Evolutionary conservation across 2,329 filamentous ascomycete species (phyloP).

Genomic region (Hypomyces rosellus): DNA sequence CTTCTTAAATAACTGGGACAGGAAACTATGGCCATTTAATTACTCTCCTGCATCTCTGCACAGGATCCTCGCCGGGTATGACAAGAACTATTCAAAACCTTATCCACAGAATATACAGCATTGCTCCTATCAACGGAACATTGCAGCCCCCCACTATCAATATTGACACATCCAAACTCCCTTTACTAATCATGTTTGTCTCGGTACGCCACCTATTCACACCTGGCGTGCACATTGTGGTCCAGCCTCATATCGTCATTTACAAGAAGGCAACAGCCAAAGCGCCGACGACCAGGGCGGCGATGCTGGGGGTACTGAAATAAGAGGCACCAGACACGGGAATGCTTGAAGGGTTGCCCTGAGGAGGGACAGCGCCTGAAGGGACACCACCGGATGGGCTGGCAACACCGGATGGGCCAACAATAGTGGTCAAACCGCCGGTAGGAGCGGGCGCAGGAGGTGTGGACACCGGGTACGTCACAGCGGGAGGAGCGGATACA

Average conservation of each 20-base stretch:
- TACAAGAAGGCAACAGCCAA: slow-evolving; percentile 17
- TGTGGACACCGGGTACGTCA: neutral
- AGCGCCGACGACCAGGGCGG: slow-evolving; percentile 15
- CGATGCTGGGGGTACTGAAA: slow-evolving; percentile 12
- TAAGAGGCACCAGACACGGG: slow-evolving; percentile 14
- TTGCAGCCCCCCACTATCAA: too few relatives aligned
- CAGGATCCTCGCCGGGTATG: too few relatives aligned
- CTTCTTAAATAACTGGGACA: too few relatives aligned
- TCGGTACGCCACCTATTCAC: too few relatives aligned
- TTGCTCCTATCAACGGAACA: too few relatives aligned
- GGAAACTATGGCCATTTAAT: too few relatives aligned
- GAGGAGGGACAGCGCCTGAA: slow-evolving; percentile 7
- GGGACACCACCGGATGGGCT: slow-evolving; percentile 9
- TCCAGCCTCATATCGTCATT: neutral
- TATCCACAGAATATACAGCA: too few relatives aligned
- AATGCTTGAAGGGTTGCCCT: neutral
- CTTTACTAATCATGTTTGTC: too few relatives aligned
- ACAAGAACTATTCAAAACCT: too few relatives aligned
- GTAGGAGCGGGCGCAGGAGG: slow-evolving; percentile 5
- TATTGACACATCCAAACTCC: too few relatives aligned
- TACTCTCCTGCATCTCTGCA: too few relatives aligned
- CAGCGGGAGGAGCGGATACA: slow-evolving; percentile 5
- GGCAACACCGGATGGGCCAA: slow-evolving; percentile 5
- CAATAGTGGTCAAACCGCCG: slow-evolving; percentile 11
- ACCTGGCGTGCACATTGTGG: too few relatives aligned